A percentile compares a stretch with the other conserved stretches of the same genome.
Evolutionary conservation across 1,284 basidiomycete genomes (phyloP).

Genomic region (Pterulicium gracile): DNA sequence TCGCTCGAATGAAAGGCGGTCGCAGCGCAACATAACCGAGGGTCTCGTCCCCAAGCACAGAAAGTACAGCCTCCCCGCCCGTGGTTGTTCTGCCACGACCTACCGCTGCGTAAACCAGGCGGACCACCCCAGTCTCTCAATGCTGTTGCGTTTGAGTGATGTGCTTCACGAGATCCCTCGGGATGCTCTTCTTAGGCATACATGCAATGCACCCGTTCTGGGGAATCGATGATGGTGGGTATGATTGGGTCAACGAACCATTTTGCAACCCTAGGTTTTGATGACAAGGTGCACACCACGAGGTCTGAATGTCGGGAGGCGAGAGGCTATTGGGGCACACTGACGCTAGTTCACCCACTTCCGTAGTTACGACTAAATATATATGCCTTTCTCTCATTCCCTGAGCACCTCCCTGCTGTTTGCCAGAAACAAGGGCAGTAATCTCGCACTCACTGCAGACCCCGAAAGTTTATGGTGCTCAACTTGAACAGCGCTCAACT

Average conservation of each 20-base stretch:
- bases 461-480: too few species aligned
- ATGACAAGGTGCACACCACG: too few species aligned
- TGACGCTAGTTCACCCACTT: background rate
- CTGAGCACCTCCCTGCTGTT: too few species aligned
- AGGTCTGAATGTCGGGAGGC: background rate
- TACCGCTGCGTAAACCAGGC: background rate
- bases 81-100: background rate
- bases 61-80: background rate
- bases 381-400: too few species aligned
- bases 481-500: too few species aligned
- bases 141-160: background rate
- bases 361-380: too few species aligned
- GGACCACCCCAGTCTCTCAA: background rate
- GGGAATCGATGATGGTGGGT: background rate
- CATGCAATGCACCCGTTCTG: too few species aligned
- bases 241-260: background rate
- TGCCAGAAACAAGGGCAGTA: too few species aligned
- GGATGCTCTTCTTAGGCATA: background rate
- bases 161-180: background rate
- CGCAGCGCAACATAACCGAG: background rate
- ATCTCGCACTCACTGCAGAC: too few species aligned
- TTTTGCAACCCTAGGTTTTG: too few species aligned
- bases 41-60: too few species aligned
- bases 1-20: background rate
- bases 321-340: background rate